Conservation (phyloP, 805 yeast genomes). For the Huiozyma naganishii region DNA sequence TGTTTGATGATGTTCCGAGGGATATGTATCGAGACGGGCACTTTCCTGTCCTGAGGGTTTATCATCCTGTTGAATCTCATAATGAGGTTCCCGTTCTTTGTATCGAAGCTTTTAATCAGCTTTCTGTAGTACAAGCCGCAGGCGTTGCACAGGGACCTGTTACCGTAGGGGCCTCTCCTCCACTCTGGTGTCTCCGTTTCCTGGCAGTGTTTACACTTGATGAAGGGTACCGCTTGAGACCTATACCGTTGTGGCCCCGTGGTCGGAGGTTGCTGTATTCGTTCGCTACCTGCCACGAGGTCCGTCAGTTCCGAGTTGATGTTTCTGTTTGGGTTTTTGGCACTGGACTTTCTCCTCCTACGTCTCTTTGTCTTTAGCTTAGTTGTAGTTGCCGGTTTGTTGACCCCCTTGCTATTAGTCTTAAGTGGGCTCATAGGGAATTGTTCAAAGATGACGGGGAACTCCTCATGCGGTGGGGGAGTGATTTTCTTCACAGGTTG, state of each 20-base stretch:
- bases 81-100: conserved; percentile 20
- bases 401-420: too few relatives aligned
- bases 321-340: too few relatives aligned
- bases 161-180: conserved; percentile 85
- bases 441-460: too few relatives aligned
- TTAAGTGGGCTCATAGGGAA: too few relatives aligned
- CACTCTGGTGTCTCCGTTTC: conserved; percentile 79
- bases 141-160: conserved; percentile 80
- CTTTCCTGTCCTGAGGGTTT: conserved; percentile 23
- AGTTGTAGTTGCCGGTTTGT: too few relatives aligned
- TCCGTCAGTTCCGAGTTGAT: too few relatives aligned
- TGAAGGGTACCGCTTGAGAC: not conserved
- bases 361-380: too few relatives aligned
- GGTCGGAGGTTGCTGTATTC: too few relatives aligned
- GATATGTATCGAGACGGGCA: conserved; percentile 18
- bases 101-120: conserved; percentile 32
- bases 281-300: too few relatives aligned
- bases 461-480: too few relatives aligned
- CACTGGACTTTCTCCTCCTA: too few relatives aligned
- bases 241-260: not conserved
- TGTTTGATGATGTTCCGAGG: conserved; percentile 16
- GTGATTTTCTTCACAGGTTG: too few relatives aligned
- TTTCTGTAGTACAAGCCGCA: conserved; percentile 77
- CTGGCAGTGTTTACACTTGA: conserved; percentile 57
- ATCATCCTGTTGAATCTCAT: conserved; percentile 21